These are phyloP conservation scores for Boletus vinaceobasis DNA, from an alignment of 768 basidiomycete species.

Conservation along the genomic window DNA sequence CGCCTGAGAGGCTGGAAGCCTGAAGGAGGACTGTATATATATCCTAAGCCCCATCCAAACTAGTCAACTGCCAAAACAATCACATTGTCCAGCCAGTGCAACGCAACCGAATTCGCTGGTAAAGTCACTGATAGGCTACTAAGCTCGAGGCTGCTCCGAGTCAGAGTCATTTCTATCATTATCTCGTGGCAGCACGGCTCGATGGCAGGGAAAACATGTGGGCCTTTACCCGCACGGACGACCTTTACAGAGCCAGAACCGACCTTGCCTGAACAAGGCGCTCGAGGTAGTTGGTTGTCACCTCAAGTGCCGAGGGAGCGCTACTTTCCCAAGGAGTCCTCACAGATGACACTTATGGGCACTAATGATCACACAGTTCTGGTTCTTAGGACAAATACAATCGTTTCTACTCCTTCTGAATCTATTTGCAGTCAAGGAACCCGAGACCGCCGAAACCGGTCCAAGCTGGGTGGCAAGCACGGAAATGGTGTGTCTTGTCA, in stretches of 20 bases:
- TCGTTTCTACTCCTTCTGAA: conserved; percentile 1
- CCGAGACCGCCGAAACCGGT: conserved; percentile 61
- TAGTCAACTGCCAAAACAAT: conserved; percentile 3
- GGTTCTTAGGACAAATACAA: background rate
- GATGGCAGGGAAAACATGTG: background rate
- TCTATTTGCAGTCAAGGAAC: conserved; percentile 51
- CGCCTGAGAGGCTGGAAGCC: too few relatives aligned
- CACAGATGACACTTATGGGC: background rate
- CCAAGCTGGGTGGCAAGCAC: conserved; percentile 63
- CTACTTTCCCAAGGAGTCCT: background rate
- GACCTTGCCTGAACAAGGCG: conserved; percentile 13
- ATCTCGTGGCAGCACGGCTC: background rate
- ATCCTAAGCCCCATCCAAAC: background rate
- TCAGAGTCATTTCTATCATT: background rate
- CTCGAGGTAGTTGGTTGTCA: background rate
- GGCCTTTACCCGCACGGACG: background rate
- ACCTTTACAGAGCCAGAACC: background rate
- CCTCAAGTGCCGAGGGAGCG: background rate
- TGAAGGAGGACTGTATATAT: conserved; percentile 7
- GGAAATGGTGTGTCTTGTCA: conserved; percentile 60
- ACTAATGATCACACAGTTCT: background rate
- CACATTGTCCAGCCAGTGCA: background rate
- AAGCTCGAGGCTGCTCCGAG: background rate
- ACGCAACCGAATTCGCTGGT: background rate
- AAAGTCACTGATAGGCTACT: background rate